phyloP scores from a whole-genome alignment of 2,329 filamentous ascomycete species.

The Pyrenochaeta sp. region DNA sequence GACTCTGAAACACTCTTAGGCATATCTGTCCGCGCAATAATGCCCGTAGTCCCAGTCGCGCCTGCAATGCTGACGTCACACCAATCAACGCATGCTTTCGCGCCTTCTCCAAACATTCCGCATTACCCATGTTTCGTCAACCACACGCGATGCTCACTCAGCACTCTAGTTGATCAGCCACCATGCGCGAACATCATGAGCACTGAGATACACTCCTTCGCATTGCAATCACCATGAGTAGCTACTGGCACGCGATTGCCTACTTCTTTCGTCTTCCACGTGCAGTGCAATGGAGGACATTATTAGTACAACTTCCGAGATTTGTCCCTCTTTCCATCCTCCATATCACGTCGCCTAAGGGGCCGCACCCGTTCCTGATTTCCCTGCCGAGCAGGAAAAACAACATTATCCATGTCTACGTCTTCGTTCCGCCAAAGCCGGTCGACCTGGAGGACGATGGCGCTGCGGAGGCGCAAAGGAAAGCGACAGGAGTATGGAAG shows the following conservation, averaged over 20 bases:
- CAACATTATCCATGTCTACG: slow-evolving; percentile 50
- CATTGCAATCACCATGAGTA: slow-evolving; percentile 35
- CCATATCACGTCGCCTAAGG: slow-evolving; percentile 50
- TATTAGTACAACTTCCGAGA: slow-evolving; percentile 48
- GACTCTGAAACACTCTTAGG: not conserved
- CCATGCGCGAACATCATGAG: slow-evolving; percentile 8
- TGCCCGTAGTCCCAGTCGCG: not conserved
- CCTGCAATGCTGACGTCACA: not conserved
- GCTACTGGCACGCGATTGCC: slow-evolving; percentile 38
- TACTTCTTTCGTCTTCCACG: slow-evolving; percentile 49
- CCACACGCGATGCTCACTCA: slow-evolving; percentile 5
- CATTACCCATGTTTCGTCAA: not conserved
- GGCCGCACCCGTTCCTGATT: slow-evolving; percentile 54
- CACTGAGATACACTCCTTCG: not conserved
- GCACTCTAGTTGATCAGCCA: slow-evolving; percentile 2
- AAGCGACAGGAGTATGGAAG: slow-evolving; percentile 39
- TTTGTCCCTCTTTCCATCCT: slow-evolving; percentile 49
- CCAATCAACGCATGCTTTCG: not conserved
- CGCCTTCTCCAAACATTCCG: not conserved
- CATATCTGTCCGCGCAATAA: not conserved
- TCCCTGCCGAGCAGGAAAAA: slow-evolving; percentile 51
- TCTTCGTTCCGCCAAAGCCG: slow-evolving; percentile 51
- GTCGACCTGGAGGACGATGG: slow-evolving; percentile 36
- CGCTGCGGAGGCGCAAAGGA: slow-evolving; percentile 21
- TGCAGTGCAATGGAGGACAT: slow-evolving; percentile 45